A percentile compares a stretch with the other conserved stretches of the same genome.
Conservation (phyloP, 805 yeast genomes). For the Metschnikowia lochheadii region DNA sequence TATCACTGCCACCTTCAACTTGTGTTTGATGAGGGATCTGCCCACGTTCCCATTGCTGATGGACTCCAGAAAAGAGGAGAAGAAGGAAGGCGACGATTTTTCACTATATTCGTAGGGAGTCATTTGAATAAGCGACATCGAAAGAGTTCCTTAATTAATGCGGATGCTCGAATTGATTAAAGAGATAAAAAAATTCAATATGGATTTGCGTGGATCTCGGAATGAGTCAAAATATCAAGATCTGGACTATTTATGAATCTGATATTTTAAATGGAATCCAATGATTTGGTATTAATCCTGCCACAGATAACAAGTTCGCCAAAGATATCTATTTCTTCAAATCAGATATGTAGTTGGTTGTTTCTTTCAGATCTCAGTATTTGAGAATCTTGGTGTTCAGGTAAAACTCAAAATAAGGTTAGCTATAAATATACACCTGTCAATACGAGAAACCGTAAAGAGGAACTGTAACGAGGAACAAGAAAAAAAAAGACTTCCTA, state of each 20-base stretch:
- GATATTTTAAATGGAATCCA: too few relatives aligned
- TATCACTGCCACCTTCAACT: constrained; percentile 9
- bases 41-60: constrained; percentile 6
- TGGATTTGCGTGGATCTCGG: too few relatives aligned
- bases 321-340: neutral
- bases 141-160: neutral
- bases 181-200: neutral
- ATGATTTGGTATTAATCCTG: too few relatives aligned
- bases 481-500: neutral
- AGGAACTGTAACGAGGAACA: neutral
- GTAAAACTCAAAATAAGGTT: neutral
- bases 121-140: constrained; percentile 17
- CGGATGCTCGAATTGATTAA: neutral
- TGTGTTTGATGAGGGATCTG: constrained; percentile 12
- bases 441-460: neutral
- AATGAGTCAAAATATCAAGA: too few relatives aligned
- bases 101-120: constrained; percentile 19
- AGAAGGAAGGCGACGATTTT: constrained; percentile 6
- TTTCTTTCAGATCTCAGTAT: too few relatives aligned
- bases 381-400: too few relatives aligned
- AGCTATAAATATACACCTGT: neutral
- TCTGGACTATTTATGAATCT: too few relatives aligned
- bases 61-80: constrained; percentile 2
- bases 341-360: too few relatives aligned
- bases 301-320: too few relatives aligned